Conservation (phyloP, 2,329 filamentous ascomycete species). For the Epichloe uncinata region DNA sequence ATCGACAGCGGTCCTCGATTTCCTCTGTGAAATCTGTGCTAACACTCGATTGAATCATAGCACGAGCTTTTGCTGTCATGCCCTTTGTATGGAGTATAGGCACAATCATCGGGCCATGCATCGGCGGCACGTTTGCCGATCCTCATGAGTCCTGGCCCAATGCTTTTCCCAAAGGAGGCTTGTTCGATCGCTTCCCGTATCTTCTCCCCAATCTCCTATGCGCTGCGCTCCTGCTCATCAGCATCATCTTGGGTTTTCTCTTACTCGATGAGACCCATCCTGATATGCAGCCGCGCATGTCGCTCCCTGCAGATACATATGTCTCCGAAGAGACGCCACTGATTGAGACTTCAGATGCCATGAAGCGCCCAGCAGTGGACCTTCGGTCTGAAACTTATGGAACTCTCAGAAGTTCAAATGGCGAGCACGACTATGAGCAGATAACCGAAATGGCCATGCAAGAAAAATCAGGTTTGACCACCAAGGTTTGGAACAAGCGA, state of each 20-base stretch:
- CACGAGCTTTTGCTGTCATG: slow-evolving; percentile 81
- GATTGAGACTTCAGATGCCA: slow-evolving; percentile 60
- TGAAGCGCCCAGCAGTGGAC: slow-evolving; percentile 59
- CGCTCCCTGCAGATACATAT: slow-evolving; percentile 34
- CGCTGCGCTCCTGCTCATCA: slow-evolving; percentile 59
- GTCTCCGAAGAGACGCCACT: slow-evolving; percentile 58
- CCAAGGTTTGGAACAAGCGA: slow-evolving; percentile 40
- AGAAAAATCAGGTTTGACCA: slow-evolving; percentile 22
- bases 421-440: slow-evolving; percentile 33
- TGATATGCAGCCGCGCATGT: slow-evolving; percentile 50
- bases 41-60: slow-evolving; percentile 25
- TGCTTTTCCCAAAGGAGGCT: slow-evolving; percentile 49
- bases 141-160: slow-evolving; percentile 62
- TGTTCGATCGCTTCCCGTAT: slow-evolving; percentile 74
- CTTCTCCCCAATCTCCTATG: slow-evolving; percentile 83
- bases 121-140: slow-evolving; percentile 76
- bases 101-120: slow-evolving; percentile 76
- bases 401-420: slow-evolving; percentile 40
- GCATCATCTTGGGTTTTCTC: slow-evolving; percentile 68
- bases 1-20: not conserved
- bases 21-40: slow-evolving; percentile 5
- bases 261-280: slow-evolving; percentile 83
- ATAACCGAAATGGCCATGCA: slow-evolving; percentile 13
- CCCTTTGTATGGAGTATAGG: slow-evolving; percentile 89
- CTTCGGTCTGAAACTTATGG: slow-evolving; percentile 69